Evolutionary conservation across 805 yeast genomes (phyloP), one percentile per base, ranked within the genome.

Genomic region (Wickerhamomyces chambardii): DNA sequence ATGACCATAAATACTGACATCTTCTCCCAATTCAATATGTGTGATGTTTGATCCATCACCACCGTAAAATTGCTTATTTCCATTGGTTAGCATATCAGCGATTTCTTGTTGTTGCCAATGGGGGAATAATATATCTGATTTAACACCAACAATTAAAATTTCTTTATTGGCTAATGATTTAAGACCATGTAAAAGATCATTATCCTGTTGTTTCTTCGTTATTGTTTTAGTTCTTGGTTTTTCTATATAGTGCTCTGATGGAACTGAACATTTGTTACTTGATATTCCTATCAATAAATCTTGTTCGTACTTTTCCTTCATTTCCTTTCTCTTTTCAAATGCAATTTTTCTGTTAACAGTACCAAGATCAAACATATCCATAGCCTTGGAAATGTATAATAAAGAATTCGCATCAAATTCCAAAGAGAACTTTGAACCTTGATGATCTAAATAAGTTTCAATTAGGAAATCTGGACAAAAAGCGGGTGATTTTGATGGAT

Each of bases 61-160:
- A 12, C 59, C 60, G 18, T 41, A 41, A 37, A 37, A 50, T 31
- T 42, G 35, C 15, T 37, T 29, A 32, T 55, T 55, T 15, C 47
- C 48, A 30, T 60, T 53, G 34, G 54, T 59, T 32, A 89, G 64
- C 27, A 76, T 73, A 14, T 74, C 71, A 21, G 75, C 78, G 37
- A 85, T 77, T 53, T 89, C 96, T 37, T 78, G 60, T 58, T 89
- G 97, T 61, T 89, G 97, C 95, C 95, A 85, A 27, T 80, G 84
- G 1, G 97, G 97, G 65, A 89, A 89, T 34, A 89, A 66, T 29
- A 84, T 83, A 54, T 89, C 97, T 2, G 92, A 80, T 51, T 84
- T 92, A n/a, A 87, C 96, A 10, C 97, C 97, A 35, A 89, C 70
- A 4, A 89, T 84, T 37, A 89, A 63, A 4, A 84, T 68, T 25